Conservation (phyloP, 306 rosid species). For the Castanopsis chinensis region DNA sequence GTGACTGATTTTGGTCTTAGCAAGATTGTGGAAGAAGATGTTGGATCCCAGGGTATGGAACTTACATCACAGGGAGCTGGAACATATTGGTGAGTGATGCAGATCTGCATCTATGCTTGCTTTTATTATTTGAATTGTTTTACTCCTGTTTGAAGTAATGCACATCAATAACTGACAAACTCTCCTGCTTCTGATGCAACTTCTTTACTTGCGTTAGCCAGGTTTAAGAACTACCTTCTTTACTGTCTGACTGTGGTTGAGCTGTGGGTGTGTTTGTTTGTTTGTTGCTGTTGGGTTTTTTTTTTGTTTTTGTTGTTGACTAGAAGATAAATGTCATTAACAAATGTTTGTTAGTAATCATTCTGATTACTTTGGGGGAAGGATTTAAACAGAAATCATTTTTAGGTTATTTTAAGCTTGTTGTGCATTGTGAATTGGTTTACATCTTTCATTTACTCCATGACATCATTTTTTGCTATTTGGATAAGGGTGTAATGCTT, state of each 20-base stretch:
- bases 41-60: slow-evolving; percentile 99
- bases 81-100: slow-evolving; percentile 82
- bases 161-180: background rate
- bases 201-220: background rate
- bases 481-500: background rate
- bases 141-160: background rate
- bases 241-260: background rate
- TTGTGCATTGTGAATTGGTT: background rate
- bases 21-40: slow-evolving; percentile 95
- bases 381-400: background rate
- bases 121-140: slow-evolving; percentile 5
- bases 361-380: background rate
- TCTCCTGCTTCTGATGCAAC: background rate
- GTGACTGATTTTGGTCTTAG: slow-evolving; percentile 99
- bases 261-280: background rate
- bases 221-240: background rate
- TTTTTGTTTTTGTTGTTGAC: background rate
- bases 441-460: background rate
- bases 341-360: background rate
- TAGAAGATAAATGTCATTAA: background rate
- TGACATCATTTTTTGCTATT: slow-evolving; percentile 3
- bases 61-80: slow-evolving; percentile 99
- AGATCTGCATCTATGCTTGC: slow-evolving; percentile 21
- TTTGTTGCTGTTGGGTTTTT: background rate
- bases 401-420: background rate